A percentile compares a stretch with the other conserved stretches of the same genome.
phyloP scores from a whole-genome alignment of 2,329 filamentous ascomycete genomes.

The Cladosporium sp. region DNA sequence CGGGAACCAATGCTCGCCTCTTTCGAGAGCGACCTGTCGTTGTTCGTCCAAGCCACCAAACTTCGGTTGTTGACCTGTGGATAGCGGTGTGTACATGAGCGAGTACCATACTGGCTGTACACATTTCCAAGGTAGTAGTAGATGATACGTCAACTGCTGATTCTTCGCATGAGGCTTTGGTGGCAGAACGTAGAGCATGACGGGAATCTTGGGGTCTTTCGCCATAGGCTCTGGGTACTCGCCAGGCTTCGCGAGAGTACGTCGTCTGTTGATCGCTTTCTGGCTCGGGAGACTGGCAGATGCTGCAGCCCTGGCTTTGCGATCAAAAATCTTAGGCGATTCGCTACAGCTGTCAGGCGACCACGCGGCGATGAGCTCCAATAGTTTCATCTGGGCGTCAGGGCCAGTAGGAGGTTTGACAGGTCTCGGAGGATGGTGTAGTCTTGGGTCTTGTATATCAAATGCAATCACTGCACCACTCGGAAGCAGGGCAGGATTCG shows the following conservation, averaged over 20 bases:
- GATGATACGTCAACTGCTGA: conserved; percentile 69
- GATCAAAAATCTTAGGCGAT: conserved; percentile 57
- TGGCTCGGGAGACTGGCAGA: conserved; percentile 66
- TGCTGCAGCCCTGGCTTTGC: conserved; percentile 60
- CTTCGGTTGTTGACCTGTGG: conserved; percentile 72
- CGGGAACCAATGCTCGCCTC: conserved; percentile 75
- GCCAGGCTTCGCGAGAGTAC: conserved; percentile 60
- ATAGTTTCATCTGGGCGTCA: conserved; percentile 39
- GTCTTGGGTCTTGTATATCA: conserved; percentile 70
- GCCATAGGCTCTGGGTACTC: conserved; percentile 53
- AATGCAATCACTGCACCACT: conserved; percentile 68
- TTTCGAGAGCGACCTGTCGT: conserved; percentile 77
- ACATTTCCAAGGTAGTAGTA: conserved; percentile 87
- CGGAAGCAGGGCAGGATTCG: conserved; percentile 67
- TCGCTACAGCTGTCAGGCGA: conserved; percentile 53
- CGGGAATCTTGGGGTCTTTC: conserved; percentile 71
- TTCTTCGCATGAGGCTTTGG: conserved; percentile 32
- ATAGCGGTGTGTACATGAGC: conserved; percentile 75
- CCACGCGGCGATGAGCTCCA: conserved; percentile 64
- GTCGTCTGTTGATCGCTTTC: conserved; percentile 75
- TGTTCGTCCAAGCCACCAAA: conserved; percentile 79
- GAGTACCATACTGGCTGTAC: conserved; percentile 81
- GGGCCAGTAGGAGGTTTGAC: conserved; percentile 29
- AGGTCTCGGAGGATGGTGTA: conserved; percentile 68
- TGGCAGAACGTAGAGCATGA: conserved; percentile 59